Evolutionary conservation across 164 flowering plant genomes (phyloP), one percentile per base, ranked within the genome.

Genomic region (Piper longum): DNA sequence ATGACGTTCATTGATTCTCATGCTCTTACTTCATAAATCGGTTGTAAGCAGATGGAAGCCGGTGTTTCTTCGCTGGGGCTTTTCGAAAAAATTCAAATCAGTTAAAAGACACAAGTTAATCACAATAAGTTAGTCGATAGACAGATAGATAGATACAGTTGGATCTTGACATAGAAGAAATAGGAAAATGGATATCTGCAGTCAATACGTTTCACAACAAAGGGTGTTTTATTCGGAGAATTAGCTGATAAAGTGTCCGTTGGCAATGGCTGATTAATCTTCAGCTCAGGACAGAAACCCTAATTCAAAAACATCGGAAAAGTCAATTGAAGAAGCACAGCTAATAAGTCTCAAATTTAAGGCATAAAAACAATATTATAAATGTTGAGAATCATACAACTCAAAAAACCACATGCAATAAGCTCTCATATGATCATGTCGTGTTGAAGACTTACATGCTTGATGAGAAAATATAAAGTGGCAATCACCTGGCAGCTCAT

Each of bases 61-160:
- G 82, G 71, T 88, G 96, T 61, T 84, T 91, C 83, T 82, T 91
- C 85, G 86, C 95, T 39, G 96, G 98, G 6, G 96, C 98, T 91
- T 86, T 72, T 59, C 54, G 61, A 62, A 4, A 62, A 41, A 36
- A 58, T 26, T 26, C 36, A 26, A 26, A 26, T 26, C 36, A 26
- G 36, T n/a, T n/a, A n/a, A n/a, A n/a, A 26, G 36, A 26, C 36
- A 26, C 36, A 26, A 26, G 36, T 26, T 26, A 26, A 26, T 26
- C 2, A 26, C 36, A 26, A 26, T 26, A 26, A 26, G 36, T 26
- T 26, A 26, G 1, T 26, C 5, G 59, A 55, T 17, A 3, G 7
- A 55, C 9, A 3, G 7, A 8, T 17, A 1, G 43, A 36, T 16
- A 63, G 58, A 9, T 7, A 54, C 56, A 63, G 56, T 17, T 14